Conservation (phyloP, 495 filamentous ascomycete species). For the Ramalina intermedia region DNA sequence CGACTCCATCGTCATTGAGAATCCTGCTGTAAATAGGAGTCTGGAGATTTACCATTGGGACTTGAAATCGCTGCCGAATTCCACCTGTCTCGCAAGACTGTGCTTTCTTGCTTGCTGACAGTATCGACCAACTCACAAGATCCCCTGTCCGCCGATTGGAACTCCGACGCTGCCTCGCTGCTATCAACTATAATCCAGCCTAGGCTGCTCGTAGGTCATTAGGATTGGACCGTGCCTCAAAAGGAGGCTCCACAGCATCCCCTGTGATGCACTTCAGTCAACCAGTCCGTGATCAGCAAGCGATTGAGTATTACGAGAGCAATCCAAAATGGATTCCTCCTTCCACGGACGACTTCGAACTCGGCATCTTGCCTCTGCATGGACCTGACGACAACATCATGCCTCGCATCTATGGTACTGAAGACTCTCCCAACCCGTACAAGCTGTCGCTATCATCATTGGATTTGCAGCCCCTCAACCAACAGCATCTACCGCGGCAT, state of each 20-base stretch:
- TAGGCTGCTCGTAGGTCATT: background rate
- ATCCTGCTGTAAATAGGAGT: no score
- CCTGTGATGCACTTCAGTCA: background rate
- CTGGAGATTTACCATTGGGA: no score
- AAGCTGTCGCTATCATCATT: background rate
- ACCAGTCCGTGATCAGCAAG: background rate
- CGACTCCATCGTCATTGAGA: background rate
- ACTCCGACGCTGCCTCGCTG: background rate
- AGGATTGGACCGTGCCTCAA: background rate
- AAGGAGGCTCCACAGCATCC: background rate
- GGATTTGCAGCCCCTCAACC: background rate
- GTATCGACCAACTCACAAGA: background rate
- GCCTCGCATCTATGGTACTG: background rate
- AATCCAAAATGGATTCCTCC: background rate
- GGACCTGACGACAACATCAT: background rate
- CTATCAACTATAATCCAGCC: background rate
- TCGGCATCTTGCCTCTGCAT: background rate
- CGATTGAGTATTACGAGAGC: background rate
- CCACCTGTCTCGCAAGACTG: background rate
- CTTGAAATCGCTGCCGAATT: background rate
- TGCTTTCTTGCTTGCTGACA: background rate
- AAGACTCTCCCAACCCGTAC: background rate
- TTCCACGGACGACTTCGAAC: slow-evolving; percentile 1
- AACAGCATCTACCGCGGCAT: background rate
- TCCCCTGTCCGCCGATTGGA: background rate